A percentile compares a stretch with the other conserved stretches of the same genome.
Evolutionary conservation across 2,329 filamentous ascomycete genomes (phyloP).

Genomic region (Aspergillus sp.): DNA sequence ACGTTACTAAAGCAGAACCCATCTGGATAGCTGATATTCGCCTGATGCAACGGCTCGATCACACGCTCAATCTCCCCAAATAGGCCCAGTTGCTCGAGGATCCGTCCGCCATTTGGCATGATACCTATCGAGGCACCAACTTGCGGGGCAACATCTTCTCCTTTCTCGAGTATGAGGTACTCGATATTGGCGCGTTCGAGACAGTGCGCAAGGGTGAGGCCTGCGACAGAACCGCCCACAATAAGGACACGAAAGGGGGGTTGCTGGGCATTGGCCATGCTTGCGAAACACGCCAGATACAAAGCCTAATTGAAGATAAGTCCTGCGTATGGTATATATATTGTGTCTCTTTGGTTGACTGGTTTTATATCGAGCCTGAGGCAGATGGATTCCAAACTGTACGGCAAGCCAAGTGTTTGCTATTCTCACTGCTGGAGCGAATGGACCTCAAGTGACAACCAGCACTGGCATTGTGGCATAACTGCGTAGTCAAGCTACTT

Average conservation of each 20-base stretch:
- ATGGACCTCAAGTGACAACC: neutral
- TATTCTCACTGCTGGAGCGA: no score
- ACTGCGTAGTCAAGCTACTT: no score
- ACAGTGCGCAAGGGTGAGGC: constrained; percentile 49
- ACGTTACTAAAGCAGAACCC: constrained; percentile 10
- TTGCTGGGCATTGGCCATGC: neutral
- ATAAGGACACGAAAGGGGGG: constrained; percentile 43
- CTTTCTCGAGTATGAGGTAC: constrained; percentile 46
- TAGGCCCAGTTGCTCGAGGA: constrained; percentile 21
- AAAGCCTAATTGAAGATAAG: neutral
- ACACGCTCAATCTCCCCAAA: constrained; percentile 15
- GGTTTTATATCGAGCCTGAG: no score
- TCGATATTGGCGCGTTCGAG: constrained; percentile 50
- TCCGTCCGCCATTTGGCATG: constrained; percentile 22
- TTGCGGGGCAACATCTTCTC: constrained; percentile 14
- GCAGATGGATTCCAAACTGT: no score
- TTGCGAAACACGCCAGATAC: neutral
- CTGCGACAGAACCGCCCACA: constrained; percentile 52
- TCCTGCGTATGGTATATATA: neutral
- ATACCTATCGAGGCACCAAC: constrained; percentile 22
- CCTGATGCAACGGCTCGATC: constrained; percentile 17
- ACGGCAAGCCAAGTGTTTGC: no score
- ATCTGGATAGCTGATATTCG: constrained; percentile 15
- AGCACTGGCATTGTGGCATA: neutral
- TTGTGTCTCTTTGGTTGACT: neutral